Evolutionary conservation across 2,329 filamentous ascomycete genomes (phyloP), one percentile per base, ranked within the genome.

Genomic region (Penicillium polonicum): DNA sequence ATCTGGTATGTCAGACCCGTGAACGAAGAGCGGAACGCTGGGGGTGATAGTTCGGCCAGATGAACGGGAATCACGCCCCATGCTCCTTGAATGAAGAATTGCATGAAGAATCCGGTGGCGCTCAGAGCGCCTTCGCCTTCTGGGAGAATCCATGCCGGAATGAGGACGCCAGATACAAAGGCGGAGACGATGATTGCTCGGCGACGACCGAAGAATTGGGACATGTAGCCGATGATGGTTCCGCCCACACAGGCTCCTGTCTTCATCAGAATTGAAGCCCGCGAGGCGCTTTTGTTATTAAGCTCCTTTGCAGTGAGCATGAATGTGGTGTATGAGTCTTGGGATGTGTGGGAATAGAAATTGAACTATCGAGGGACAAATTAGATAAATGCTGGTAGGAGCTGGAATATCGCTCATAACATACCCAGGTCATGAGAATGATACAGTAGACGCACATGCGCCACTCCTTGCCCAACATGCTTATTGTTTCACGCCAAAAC

Each of bases 201-300:
- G 15, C 90, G 85, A 35, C 90, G 88, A 15, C 90, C 90, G 48
- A 91, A 76, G 69, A 87, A 91, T 69, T 93, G 89, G 8, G 87
- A 90, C 8, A 86, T 66, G 71, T 92, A 92, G 23, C 90, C 90
- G 41, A 72, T 68, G 8, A 72, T 69, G 5, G 69, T 70, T 19
- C 70, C 70, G 5, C 70, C 89, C 1, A 91, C 84, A 65, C 88
- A 89, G 43, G 89, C 88, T 27, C 90, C 89, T 1, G 83, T 85
- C 76, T 92, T 92, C 86, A 91, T 91, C 58, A 92, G 74, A 64
- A 92, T 92, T n/a, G 85, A 88, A 17, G 88, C 88, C n/a, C 88
- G 85, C 8, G 83, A 88, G 5, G 89, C 87, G 0, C 80, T 81
- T 1, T 78, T 69, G 66, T 90, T 88, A 54, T 80, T 68, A 58